Base-by-base conservation (phyloP, 2,329 filamentous ascomycete genomes). In the Ambrosiella beaveri region DNA sequence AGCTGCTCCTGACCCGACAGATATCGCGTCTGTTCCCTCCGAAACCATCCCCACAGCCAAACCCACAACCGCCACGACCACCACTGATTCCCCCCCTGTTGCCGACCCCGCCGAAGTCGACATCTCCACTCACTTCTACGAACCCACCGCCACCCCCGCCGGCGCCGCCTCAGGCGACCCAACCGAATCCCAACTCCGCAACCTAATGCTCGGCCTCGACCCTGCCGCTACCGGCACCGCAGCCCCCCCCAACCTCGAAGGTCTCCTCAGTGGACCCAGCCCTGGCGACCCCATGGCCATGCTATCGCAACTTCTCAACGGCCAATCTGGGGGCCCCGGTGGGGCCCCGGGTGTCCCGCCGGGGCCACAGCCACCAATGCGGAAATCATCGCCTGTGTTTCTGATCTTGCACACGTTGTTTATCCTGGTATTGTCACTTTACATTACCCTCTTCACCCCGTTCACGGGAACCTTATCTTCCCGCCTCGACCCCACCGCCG, bases 21-120 rank as follows among this genome's bases (percentile, higher is more conserved):
- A 27, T 27, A 27, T 27, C 27, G 3, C 27, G 36, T 7, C 8
- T 53, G 3, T 15, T n/a, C 12, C 50, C 36, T n/a, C 36, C 2
- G 36, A 15, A 55, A 17, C 15, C n/a, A 8, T 35, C 15, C 15
- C 11, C 15, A 41, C 15, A 12, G 3, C 59, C 67, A 35, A 64
- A 65, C 47, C 59, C 68, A 51, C 47, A 13, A n/a, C 47, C 47
- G 19, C 47, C 8, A 9, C 70, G 45, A 54, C 65, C 44, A 47
- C 38, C 15, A 40, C 66, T 7, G 56, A 65, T 36, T 2, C 17
- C 19, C 17, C 47, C 9, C 62, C 68, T 19, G 66, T 68, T 36
- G 80, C 75, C 59, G 84, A 87, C 64, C 86, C 86, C 5, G 85
- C 82, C 4, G 86, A 89, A 68, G 77, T 88, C 62, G 86, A 90